A percentile compares a stretch with the other conserved stretches of the same genome.
Evolutionary conservation across 225 moss, liverwort and hornwort species (phyloP).

Genomic region (Ulota crispa): DNA sequence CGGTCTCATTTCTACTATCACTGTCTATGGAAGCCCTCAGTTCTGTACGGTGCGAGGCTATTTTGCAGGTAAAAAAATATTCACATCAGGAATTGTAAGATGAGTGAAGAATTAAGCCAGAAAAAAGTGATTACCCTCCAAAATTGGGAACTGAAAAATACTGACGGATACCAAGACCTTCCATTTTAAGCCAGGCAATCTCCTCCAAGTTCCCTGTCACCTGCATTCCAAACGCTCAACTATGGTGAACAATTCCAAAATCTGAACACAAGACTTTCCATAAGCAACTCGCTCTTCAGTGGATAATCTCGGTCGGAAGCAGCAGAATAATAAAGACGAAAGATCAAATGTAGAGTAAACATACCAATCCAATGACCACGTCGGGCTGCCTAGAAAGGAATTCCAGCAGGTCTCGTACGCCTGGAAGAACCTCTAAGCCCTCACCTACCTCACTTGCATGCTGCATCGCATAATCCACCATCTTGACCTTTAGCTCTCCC

Average conservation of each 20-base stretch:
- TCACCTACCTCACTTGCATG: slow-evolving; percentile 78
- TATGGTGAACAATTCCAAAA: neutral
- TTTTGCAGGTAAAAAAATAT: neutral
- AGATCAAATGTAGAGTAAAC: neutral
- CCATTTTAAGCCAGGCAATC: slow-evolving; percentile 97
- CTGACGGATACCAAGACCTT: slow-evolving; percentile 73
- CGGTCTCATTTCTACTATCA: neutral
- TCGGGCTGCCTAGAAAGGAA: slow-evolving; percentile 67
- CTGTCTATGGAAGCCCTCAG: neutral
- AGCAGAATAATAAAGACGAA: neutral
- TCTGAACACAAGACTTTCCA: neutral
- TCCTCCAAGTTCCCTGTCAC: slow-evolving; percentile 94
- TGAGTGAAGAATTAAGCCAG: neutral
- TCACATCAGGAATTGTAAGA: neutral
- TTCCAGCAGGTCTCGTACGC: slow-evolving; percentile 67
- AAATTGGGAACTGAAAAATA: slow-evolving; percentile 89
- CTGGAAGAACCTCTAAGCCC: slow-evolving; percentile 85
- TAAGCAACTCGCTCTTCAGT: neutral
- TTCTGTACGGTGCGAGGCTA: slow-evolving; percentile 1
- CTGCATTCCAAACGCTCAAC: slow-evolving; percentile 39
- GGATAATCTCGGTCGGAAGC: neutral
- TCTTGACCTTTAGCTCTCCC: slow-evolving; percentile 80
- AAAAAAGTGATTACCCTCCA: slow-evolving; percentile 63
- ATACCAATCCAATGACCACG: slow-evolving; percentile 75
- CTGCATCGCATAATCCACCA: slow-evolving; percentile 75